Conservation (phyloP, 75 land plant species). For the Pinus tabuliformis region DNA sequence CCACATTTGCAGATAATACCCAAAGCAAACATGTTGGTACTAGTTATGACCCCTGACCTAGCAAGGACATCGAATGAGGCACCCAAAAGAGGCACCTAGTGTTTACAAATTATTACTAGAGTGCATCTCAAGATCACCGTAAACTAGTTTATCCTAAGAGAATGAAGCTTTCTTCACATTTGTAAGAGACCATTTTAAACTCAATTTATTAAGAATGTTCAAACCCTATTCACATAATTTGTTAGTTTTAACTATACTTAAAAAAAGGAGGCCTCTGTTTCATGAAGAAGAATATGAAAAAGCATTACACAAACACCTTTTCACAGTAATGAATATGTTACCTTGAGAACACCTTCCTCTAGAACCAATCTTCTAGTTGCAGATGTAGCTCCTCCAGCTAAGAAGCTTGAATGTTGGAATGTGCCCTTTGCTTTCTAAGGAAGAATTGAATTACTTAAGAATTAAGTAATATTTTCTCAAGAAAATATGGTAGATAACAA, state of each 20-base stretch:
- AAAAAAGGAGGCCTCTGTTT: not conserved
- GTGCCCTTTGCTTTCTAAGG: constrained; percentile 72
- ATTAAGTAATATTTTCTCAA: not conserved
- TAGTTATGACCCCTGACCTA: no score
- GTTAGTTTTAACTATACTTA: not conserved
- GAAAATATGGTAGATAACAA: not conserved
- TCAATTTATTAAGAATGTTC: no score
- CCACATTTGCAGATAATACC: no score
- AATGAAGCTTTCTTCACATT: no score
- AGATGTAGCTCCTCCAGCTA: constrained; percentile 86
- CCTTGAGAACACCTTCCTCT: constrained; percentile 71
- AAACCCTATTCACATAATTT: not conserved
- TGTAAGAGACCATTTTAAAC: no score
- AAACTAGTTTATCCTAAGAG: no score
- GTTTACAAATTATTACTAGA: no score
- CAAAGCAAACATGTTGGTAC: no score
- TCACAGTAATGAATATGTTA: constrained; percentile 13
- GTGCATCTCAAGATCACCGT: no score
- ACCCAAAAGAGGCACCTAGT: no score
- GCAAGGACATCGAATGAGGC: no score
- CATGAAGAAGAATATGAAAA: not conserved
- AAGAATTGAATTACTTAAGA: not conserved
- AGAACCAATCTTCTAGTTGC: constrained; percentile 85
- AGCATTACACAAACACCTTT: not conserved
- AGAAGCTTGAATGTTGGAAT: constrained; percentile 94